Evolutionary conservation across 495 filamentous ascomycete species (phyloP), one percentile per base, ranked within the genome.

Genomic region (Talaromyces thailandensis): DNA sequence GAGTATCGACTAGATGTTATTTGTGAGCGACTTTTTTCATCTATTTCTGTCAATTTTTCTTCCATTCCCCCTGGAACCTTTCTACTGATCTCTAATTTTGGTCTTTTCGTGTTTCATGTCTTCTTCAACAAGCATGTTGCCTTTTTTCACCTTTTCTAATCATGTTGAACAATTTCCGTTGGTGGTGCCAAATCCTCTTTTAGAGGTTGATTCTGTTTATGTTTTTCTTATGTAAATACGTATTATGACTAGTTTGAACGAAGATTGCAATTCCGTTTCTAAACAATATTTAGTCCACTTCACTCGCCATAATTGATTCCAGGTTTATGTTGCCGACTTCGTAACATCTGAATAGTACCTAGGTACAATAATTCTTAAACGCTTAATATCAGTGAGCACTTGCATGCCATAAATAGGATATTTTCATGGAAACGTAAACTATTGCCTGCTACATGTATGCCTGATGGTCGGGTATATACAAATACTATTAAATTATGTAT

Each of bases 31-130:
- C 64, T 64, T 66, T 63, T 68, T 65, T 65, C 65, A 60, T 67
- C 29, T 51, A 62, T 64, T 62, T 69, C 68, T 67, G 25, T 67
- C 62, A 31, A 62, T 69, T 61, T 60, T 69, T 63, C 66, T 64
- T 43, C 50, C 37, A 25, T 31, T 35, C 40, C 16, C 26, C 45
- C n/a, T 56, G 35, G 64, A 32, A 56, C 40, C 57, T 56, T 60
- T 63, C 62, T 52, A 65, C 63, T 23, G 14, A 48, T 69, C 53
- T 60, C 62, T 56, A 52, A 16, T 29, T 31, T 56, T 28, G 59
- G 45, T 28, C n/a, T n/a, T 26, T 59, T 37, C 18, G 14, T 57
- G 21, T 14, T 56, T 29, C 12, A 40, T 40, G 26, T 18, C 21
- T 24, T 7, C 6, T 28, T 58, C 26, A 16, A 32, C 55, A 58